phyloP scores from a whole-genome alignment of 805 yeast genomes.

The Ogataea saltuana region DNA sequence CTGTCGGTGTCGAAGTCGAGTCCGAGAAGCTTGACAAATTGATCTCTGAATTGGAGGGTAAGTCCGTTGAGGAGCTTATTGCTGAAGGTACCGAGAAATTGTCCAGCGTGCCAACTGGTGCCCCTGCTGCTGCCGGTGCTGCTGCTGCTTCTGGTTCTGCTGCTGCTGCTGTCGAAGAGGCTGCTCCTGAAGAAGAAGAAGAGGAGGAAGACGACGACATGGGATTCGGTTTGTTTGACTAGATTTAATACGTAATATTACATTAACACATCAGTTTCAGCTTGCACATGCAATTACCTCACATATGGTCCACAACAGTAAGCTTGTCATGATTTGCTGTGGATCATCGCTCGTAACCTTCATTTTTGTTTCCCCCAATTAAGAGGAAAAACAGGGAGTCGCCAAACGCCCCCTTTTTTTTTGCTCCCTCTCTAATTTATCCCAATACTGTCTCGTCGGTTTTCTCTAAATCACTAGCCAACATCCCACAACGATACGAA shows the following conservation, averaged over 20 bases:
- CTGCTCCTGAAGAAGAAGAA: slow-evolving; percentile 51
- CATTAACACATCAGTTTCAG: slow-evolving; percentile 7
- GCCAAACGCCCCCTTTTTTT: neutral
- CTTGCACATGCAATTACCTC: neutral
- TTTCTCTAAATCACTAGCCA: neutral
- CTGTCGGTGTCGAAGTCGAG: slow-evolving; percentile 82
- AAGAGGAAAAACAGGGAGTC: too few species aligned
- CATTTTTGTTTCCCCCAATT: too few species aligned
- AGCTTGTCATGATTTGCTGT: neutral
- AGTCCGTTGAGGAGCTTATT: slow-evolving; percentile 69
- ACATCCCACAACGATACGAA: too few species aligned
- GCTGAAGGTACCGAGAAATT: slow-evolving; percentile 81
- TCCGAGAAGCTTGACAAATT: slow-evolving; percentile 70
- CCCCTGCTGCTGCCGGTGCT: slow-evolving; percentile 66
- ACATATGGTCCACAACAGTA: neutral
- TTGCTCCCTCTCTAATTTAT: neutral
- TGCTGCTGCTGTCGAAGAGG: slow-evolving; percentile 60
- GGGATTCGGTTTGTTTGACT: slow-evolving; percentile 97
- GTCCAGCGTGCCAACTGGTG: slow-evolving; percentile 81
- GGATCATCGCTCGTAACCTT: slow-evolving; percentile 8
- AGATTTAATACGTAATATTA: slow-evolving; percentile 38
- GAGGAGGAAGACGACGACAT: slow-evolving; percentile 54
- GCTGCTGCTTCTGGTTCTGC: slow-evolving; percentile 57
- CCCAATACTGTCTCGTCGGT: neutral
- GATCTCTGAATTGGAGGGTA: slow-evolving; percentile 77